Evolutionary conservation across 768 basidiomycete genomes (phyloP).

Genomic region (Boletus reticuloceps): DNA sequence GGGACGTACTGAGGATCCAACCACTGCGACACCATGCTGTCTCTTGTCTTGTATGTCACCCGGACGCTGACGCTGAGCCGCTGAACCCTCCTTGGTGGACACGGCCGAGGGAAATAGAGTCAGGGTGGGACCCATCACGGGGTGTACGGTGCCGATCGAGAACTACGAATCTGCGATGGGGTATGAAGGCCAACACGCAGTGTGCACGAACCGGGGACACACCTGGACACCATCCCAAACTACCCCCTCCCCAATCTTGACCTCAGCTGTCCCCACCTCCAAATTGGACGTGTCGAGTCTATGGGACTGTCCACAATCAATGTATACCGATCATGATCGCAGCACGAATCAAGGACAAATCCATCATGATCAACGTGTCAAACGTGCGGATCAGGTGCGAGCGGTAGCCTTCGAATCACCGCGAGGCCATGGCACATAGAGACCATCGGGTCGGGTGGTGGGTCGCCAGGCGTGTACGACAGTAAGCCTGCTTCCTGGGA

Average conservation of each 20-base stretch:
- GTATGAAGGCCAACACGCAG: conserved; percentile 31
- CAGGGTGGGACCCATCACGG: conserved; percentile 75
- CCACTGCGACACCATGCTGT: conserved; percentile 84
- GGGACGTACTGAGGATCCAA: conserved; percentile 65
- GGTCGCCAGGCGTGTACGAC: conserved; percentile 57
- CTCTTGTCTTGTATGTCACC: conserved; percentile 70
- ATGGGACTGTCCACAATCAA: not conserved
- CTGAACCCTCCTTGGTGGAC: conserved; percentile 36
- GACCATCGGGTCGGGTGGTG: conserved; percentile 52
- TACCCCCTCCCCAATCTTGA: conserved; percentile 1
- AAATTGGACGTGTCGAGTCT: conserved; percentile 79
- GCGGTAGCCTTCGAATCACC: conserved; percentile 54
- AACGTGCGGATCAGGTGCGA: conserved; percentile 27
- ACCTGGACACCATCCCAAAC: conserved; percentile 37
- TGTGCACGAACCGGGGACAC: not conserved
- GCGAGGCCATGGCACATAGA: conserved; percentile 77
- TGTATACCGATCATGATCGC: not conserved
- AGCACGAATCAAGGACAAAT: not conserved
- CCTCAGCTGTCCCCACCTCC: conserved; percentile 39
- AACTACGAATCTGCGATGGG: conserved; percentile 37
- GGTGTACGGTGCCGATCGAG: conserved; percentile 52
- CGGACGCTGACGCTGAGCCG: conserved; percentile 35
- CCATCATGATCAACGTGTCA: too few relatives aligned
- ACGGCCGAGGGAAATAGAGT: conserved; percentile 48
- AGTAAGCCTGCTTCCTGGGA: conserved; percentile 21